Conservation (phyloP, 2,329 filamentous ascomycete genomes). For the Botrytis hyacinthi region DNA sequence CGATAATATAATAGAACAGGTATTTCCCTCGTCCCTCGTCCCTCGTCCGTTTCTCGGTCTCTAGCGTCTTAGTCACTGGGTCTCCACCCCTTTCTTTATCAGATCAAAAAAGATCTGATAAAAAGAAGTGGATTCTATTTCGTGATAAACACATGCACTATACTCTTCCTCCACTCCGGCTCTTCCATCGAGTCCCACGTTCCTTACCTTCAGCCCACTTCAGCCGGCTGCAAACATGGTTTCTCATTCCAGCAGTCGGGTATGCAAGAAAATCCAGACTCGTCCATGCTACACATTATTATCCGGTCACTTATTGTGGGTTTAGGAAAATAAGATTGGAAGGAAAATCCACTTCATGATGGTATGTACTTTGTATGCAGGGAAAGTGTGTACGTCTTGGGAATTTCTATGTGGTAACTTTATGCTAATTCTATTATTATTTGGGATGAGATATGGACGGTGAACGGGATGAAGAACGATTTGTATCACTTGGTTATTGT, state of each 20-base stretch:
- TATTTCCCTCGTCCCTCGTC: background rate
- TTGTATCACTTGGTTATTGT: background rate
- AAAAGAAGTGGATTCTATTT: slow-evolving; percentile 1
- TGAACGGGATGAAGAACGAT: background rate
- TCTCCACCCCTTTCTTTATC: background rate
- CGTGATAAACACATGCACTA: background rate
- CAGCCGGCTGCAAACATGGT: background rate
- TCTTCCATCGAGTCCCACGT: background rate
- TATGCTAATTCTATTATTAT: background rate
- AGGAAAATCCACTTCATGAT: background rate
- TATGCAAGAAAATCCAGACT: slow-evolving; percentile 1
- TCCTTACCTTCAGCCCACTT: background rate
- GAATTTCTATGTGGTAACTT: slow-evolving; percentile 14
- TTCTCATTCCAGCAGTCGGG: background rate
- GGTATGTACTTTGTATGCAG: background rate
- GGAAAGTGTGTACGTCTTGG: background rate
- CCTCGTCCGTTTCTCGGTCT: slow-evolving; percentile 8
- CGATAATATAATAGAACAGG: background rate
- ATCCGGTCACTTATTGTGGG: background rate
- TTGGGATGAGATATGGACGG: background rate
- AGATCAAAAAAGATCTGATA: background rate
- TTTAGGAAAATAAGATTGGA: background rate
- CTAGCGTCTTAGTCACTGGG: slow-evolving; percentile 1
- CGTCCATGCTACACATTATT: background rate
- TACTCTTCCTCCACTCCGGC: background rate